Base-by-base conservation (phyloP, 352 stramenopile species). In the Globisporangium nunn region DNA sequence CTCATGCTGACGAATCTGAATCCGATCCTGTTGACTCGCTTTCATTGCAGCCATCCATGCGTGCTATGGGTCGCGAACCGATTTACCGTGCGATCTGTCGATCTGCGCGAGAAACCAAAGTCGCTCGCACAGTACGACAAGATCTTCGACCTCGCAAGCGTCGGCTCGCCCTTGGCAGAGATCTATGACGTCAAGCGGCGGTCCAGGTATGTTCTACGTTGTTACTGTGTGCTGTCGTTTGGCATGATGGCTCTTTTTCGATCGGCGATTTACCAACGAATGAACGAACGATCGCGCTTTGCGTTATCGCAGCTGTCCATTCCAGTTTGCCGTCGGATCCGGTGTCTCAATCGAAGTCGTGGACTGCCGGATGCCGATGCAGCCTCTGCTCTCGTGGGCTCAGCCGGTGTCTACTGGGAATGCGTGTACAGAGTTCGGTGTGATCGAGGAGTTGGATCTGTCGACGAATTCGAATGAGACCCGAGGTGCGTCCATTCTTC, bases 161-260 rank as follows among this genome's bases (percentile, higher is more conserved):
- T 74, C 2, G 70, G 66, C 7, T 62, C 73, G 10, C 63, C 68
- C 0, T 29, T 73, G 17, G 70, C 68, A 15, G 64, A 78, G 12
- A 89, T 92, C 57, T 88, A 87, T 50, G 72, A 75, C 8, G 30
- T 92, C 37, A 87, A 83, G 54, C 75, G 79, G 1, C 66, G 79
- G 60, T 60, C 68, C 61, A 76, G 76, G 81, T 88, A 51, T 6
- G 61, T 50, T 33, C 8, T 12, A 2, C 33, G 6, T 8, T 37
- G 33, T 17, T 43, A 17, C 7, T 4, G 4, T 11, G 35, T 14
- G 35, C 7, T 40, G 35, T 40, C 35, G 37, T 43, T 12, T 4
- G 3, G 11, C 11, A 4, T 53, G 33, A 2, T 17, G 8, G 7
- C 3, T 41, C 1, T 37, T 8, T 37, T 37, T 8, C 33, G 33